Percentiles rank a stretch among this genome's conserved stretches.
These are phyloP conservation scores for Globisporangium emineosum DNA, from an alignment of 352 stramenopile genomes.

Conservation along the genomic window DNA sequence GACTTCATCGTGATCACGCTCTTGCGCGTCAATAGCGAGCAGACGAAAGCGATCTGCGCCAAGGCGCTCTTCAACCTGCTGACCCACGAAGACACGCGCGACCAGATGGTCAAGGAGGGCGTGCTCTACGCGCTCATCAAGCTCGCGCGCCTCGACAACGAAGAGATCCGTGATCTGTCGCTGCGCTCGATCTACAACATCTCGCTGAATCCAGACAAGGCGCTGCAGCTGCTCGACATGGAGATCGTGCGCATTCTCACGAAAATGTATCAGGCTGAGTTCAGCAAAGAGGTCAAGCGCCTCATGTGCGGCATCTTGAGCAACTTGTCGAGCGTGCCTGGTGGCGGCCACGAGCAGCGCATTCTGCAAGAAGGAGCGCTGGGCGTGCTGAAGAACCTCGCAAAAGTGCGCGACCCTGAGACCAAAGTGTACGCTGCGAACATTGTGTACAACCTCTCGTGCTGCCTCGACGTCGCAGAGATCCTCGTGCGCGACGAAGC, in stretches of 20 bases:
- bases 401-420: slow-evolving; percentile 71
- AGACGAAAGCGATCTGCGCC: slow-evolving; percentile 83
- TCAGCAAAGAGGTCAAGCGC: slow-evolving; percentile 76
- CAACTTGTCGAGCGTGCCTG: slow-evolving; percentile 48
- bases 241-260: slow-evolving; percentile 73
- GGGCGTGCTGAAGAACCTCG: slow-evolving; percentile 61
- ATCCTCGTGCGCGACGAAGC: slow-evolving; percentile 66
- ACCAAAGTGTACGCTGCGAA: slow-evolving; percentile 85
- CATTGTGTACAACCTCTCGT: slow-evolving; percentile 81
- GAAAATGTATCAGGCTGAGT: slow-evolving; percentile 76
- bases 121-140: slow-evolving; percentile 86
- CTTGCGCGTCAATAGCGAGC: slow-evolving; percentile 74
- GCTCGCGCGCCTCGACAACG: slow-evolving; percentile 70
- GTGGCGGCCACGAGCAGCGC: slow-evolving; percentile 30
- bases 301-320: slow-evolving; percentile 74
- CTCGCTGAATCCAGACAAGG: slow-evolving; percentile 46
- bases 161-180: slow-evolving; percentile 69
- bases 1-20: slow-evolving; percentile 89
- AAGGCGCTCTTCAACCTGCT: slow-evolving; percentile 86
- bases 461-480: slow-evolving; percentile 38
- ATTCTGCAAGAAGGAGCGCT: slow-evolving; percentile 65
- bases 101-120: slow-evolving; percentile 70
- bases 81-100: slow-evolving; percentile 68
- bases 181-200: slow-evolving; percentile 80
- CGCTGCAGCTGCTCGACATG: slow-evolving; percentile 64